Evolutionary conservation across 2,329 filamentous ascomycete species (phyloP), one percentile per base, ranked within the genome.

Genomic region (Thermothelomyces thermophilus): DNA sequence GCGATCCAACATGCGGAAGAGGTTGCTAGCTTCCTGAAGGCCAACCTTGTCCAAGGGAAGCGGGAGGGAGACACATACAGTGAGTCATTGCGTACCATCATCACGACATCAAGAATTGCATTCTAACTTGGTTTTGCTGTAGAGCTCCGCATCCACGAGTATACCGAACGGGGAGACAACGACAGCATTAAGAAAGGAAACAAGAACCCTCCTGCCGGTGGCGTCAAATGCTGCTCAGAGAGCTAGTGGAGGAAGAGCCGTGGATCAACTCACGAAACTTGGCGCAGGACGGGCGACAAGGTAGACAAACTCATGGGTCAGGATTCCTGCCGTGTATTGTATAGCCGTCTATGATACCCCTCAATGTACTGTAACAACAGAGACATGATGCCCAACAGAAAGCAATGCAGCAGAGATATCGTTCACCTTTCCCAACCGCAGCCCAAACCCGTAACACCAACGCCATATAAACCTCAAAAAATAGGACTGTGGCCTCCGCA

Each of bases 151-250:
- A 96, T 98, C 69, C 93, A 97, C 66, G 79, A 95, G 54, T 73
- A 95, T 57, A 98, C 86, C 26, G 91, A 98, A 68, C 77, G 88
- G 57, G 90, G 93, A 47, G 87, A 97, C 69, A 98, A 98, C 64
- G 90, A 96, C 60, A 87, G 84, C 30, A 81, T 96, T 62, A 94
- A 90, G 69, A 73, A 81, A 45, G 75, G 76, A 2, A 73, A 70
- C 52, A 66, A 61, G 47, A 64, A 56, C 9, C 47, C 63, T 52
- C 68, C 58, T 42, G 58, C 64, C 10, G 64, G 62, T 26, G 55
- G 52, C 5, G 41, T 53, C n/a, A 64, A 64, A 53, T 65, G 59
- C 45, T 67, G 65, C 50, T 58, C 60, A 3, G 58, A 62, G 41
- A 54, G 47, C 40, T 64, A 52, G 56, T 30, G 11, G 26, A 30